A percentile compares a stretch with the other conserved stretches of the same genome.
Evolutionary conservation across 768 basidiomycete genomes (phyloP).

Genomic region (Paxillus rubicundulus): DNA sequence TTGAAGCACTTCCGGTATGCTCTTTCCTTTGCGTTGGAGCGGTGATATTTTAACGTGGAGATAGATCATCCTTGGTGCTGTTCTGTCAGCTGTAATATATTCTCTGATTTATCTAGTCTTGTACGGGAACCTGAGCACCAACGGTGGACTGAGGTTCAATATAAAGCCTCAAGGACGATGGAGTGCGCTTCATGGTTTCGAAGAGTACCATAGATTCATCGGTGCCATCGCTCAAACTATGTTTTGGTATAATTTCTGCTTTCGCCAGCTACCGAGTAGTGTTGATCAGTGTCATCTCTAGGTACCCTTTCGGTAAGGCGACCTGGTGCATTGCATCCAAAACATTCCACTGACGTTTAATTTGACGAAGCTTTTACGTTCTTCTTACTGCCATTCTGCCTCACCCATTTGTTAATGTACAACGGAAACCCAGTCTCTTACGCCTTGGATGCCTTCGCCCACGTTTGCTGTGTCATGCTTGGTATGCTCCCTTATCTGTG

Average conservation of each 20-base stretch:
- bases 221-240: slow-evolving; percentile 61
- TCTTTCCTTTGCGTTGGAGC: neutral
- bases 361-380: slow-evolving; percentile 51
- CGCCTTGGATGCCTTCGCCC: slow-evolving; percentile 47
- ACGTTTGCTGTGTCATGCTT: slow-evolving; percentile 49
- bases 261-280: slow-evolving; percentile 1
- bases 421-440: slow-evolving; percentile 50
- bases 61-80: slow-evolving; percentile 57
- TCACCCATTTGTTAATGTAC: slow-evolving; percentile 46
- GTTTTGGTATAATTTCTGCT: slow-evolving; percentile 54
- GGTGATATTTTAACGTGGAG: slow-evolving; percentile 4
- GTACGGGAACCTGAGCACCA: slow-evolving; percentile 52
- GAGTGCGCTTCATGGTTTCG: slow-evolving; percentile 33
- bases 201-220: slow-evolving; percentile 61
- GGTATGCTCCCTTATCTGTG: slow-evolving; percentile 37
- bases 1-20: slow-evolving; percentile 63
- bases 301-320: slow-evolving; percentile 58
- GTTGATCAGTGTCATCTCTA: slow-evolving; percentile 21
- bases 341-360: slow-evolving; percentile 5
- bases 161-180: slow-evolving; percentile 47
- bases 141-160: slow-evolving; percentile 49
- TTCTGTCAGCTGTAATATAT: slow-evolving; percentile 56
- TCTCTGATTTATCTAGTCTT: slow-evolving; percentile 61
- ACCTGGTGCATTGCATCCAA: neutral
- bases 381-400: slow-evolving; percentile 57